These are phyloP conservation scores for Penicillium sp. DNA, from an alignment of 2,329 filamentous ascomycete genomes.

Conservation along the genomic window DNA sequence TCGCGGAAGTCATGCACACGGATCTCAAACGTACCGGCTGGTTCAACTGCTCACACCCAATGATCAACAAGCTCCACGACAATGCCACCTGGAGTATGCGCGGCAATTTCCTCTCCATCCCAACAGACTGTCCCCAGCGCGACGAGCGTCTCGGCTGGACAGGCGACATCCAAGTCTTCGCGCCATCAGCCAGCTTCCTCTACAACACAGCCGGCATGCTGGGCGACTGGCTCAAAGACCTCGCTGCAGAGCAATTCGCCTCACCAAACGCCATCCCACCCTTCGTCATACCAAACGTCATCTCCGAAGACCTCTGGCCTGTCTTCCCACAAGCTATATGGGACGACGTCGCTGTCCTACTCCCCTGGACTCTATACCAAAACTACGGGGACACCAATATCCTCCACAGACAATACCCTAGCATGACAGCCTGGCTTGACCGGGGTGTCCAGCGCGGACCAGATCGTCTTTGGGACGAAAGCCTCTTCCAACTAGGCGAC, in stretches of 20 bases:
- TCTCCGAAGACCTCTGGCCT: slow-evolving; percentile 8
- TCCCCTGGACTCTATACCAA: slow-evolving; percentile 43
- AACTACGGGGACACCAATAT: slow-evolving; percentile 41
- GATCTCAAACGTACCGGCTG: slow-evolving; percentile 56
- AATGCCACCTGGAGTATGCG: slow-evolving; percentile 62
- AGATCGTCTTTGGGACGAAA: slow-evolving; percentile 42
- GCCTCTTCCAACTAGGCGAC: slow-evolving; percentile 44
- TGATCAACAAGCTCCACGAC: slow-evolving; percentile 58
- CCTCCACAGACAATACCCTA: slow-evolving; percentile 41
- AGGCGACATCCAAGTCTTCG: slow-evolving; percentile 56
- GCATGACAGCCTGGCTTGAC: slow-evolving; percentile 45
- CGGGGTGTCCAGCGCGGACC: slow-evolving; percentile 36
- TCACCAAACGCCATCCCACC: slow-evolving; percentile 32
- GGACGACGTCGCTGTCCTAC: slow-evolving; percentile 45
- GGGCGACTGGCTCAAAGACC: slow-evolving; percentile 55
- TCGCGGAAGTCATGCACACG: slow-evolving; percentile 50
- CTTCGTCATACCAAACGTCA: slow-evolving; percentile 37
- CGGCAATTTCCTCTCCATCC: slow-evolving; percentile 62
- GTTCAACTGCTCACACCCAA: slow-evolving; percentile 57
- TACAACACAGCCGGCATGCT: slow-evolving; percentile 59
- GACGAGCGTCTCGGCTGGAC: slow-evolving; percentile 61
- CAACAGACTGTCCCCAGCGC: slow-evolving; percentile 62
- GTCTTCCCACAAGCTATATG: slow-evolving; percentile 40
- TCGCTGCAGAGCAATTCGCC: slow-evolving; percentile 43
- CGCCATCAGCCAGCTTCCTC: slow-evolving; percentile 56